Base-by-base conservation (phyloP, 441 rosid genomes). In the Breynia disticha region DNA sequence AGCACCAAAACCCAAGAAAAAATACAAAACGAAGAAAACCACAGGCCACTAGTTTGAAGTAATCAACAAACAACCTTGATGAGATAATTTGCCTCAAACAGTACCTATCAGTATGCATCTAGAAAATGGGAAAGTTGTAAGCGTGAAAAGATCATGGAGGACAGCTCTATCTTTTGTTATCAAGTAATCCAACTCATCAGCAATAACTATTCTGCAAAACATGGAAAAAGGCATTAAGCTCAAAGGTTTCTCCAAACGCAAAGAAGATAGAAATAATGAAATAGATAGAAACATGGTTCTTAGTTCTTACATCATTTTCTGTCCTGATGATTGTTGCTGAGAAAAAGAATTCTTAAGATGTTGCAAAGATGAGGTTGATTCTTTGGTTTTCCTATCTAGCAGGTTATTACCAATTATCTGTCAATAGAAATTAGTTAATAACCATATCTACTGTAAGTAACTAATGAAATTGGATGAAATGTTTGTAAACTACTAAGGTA, bases 81-180 rank as follows among this genome's bases (percentile, higher is more conserved):
- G 0, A 38, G 16, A 16, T 5, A 28, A 32, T 20, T 45, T 32
- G 37, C 35, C 5, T 19, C 18, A 19, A 45, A 57, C 22, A 9
- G 17, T 80, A 86, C 97, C 95, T 75, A 89, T 82, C 64, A 91
- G 69, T 76, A 91, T 79, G 65, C 78, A 83, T 39, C 76, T 72
- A 46, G 94, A 87, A 66, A 72, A 82, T 11, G 95, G 86, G 50
- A 78, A 77, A 56, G 95, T 79, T 67, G 94, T 86, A 47, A 87
- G 94, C 94, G 83, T 82, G 71, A 87, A 91, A 54, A 91, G 86
- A 75, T 91, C 96, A 60, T 87, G 84, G 49, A 91, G 95, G 50
- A 91, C 89, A 61, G 79, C 86, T 7, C 90, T 67, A 67, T 91
- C 98, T 64, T 66, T 83, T 15, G 95, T 87, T 44, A 91, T 83